Conservation (phyloP, 305 asterid genomes). For the Ajuga reptans region DNA sequence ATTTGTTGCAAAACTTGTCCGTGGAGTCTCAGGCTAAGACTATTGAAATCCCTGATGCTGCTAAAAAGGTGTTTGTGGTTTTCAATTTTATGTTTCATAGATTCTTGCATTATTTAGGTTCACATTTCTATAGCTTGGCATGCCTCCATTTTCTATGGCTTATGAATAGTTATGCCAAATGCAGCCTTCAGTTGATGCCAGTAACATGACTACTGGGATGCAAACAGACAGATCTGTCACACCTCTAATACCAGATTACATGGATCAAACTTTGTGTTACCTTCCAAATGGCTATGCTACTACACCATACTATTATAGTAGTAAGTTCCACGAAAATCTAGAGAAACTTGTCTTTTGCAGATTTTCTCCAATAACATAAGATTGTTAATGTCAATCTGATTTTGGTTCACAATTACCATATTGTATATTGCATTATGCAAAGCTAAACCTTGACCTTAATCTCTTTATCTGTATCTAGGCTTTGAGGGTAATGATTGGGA, state of each 20-base stretch:
- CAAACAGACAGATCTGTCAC: constrained; percentile 46
- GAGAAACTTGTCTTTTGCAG: not conserved
- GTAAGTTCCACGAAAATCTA: constrained; percentile 13
- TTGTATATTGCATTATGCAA: not conserved
- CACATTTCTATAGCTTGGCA: not conserved
- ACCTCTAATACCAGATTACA: constrained; percentile 38
- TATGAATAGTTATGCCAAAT: not conserved
- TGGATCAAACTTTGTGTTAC: constrained; percentile 48
- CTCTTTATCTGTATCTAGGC: constrained; percentile 19
- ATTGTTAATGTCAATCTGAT: no score
- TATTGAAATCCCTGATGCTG: constrained; percentile 38
- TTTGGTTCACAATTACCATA: no score
- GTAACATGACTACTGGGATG: constrained; percentile 30
- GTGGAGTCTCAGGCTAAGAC: constrained; percentile 49
- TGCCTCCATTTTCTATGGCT: not conserved
- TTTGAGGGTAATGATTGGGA: constrained; percentile 56
- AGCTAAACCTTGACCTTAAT: not conserved
- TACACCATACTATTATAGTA: constrained; percentile 43
- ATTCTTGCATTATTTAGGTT: not conserved
- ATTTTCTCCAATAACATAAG: no score
- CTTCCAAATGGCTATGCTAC: constrained; percentile 42
- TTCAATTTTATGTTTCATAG: not conserved
- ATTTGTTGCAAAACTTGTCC: constrained; percentile 50
- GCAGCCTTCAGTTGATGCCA: constrained; percentile 43
- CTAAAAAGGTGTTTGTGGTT: constrained; percentile 35